Base-by-base conservation (phyloP, 225 moss, liverwort and hornwort genomes). In the Neckera pumila region DNA sequence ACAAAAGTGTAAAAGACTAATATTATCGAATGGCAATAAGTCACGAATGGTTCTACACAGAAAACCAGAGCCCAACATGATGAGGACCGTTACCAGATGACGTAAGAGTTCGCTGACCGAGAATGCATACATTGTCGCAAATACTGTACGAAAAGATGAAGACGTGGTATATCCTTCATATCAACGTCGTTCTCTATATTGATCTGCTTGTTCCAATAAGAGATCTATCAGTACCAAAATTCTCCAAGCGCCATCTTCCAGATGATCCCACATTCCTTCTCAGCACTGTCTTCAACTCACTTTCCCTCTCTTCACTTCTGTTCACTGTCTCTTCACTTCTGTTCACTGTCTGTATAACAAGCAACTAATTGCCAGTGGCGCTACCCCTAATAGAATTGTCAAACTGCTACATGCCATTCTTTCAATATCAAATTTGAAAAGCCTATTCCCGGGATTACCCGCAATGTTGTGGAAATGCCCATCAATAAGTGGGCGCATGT, bases 111-210 rank as follows among this genome's bases (percentile, higher is more conserved):
- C 79, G 95, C 90, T 28, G 94, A 91, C 85, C 84, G 90, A 40
- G 92, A 59, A 81, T 96, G 94, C 95, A 95, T 94, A 54, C 90
- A 90, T 27, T 88, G 89, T 51, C 93, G 91, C 80, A 98, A 93
- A 74, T 94, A 89, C 87, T 90, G 89, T 57, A 98, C 82, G 85
- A 98, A 96, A 79, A 92, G 87, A 87, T 90, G 89, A 87, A 98
- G 88, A 66, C 94, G 95, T 30, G 92, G 89, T 21, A 94, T 80
- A 83, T 95, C 93, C 59, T 92, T 89, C 79, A 38, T 62, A 47
- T 87, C 92, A 82, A 98, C 90, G 79, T n/a, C 51, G 87, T 98
- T 98, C 90, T 98, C 98, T 25, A 97, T 96, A 82, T 98, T 98
- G 85, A 98, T 91, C 97, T 97, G 92, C 73, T 65, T 87, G 74